phyloP scores from a whole-genome alignment of 2,329 filamentous ascomycete species.

The Colletotrichum brevisporum region DNA sequence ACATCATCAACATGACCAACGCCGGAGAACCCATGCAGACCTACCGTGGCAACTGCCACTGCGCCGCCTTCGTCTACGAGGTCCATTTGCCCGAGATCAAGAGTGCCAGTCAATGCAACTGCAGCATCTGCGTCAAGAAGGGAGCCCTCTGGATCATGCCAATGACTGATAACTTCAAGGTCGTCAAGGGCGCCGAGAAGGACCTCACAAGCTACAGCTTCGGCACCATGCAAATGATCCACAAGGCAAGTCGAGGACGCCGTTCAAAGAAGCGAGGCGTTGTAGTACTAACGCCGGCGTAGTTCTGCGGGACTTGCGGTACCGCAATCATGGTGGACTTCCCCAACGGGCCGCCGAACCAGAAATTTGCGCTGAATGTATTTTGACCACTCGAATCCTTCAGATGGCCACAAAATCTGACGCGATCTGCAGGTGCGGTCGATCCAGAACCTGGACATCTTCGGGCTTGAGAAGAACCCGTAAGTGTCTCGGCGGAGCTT shows the following conservation, averaged over 20 bases:
- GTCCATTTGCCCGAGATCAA: constrained; percentile 70
- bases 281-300: constrained; percentile 14
- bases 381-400: constrained; percentile 35
- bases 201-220: constrained; percentile 62
- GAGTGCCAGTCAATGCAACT: constrained; percentile 71
- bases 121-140: constrained; percentile 73
- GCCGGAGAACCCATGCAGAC: constrained; percentile 46
- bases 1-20: not conserved
- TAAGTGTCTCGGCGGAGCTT: constrained; percentile 44
- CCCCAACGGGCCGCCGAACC: constrained; percentile 46
- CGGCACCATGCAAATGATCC: constrained; percentile 51
- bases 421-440: constrained; percentile 52
- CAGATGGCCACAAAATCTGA: not conserved
- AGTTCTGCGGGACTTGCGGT: constrained; percentile 69
- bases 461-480: constrained; percentile 53
- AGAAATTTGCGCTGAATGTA: constrained; percentile 59
- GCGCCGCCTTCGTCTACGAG: constrained; percentile 67
- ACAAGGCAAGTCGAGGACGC: constrained; percentile 55
- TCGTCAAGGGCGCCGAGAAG: constrained; percentile 61
- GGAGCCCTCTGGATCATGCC: constrained; percentile 57
- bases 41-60: constrained; percentile 72
- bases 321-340: constrained; percentile 55
- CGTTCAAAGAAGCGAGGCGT: not conserved
- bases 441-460: constrained; percentile 61
- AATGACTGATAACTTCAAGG: constrained; percentile 51